Conservation (phyloP, 108 stramenopile genomes). For the Chaetoceros tenuissimus region DNA sequence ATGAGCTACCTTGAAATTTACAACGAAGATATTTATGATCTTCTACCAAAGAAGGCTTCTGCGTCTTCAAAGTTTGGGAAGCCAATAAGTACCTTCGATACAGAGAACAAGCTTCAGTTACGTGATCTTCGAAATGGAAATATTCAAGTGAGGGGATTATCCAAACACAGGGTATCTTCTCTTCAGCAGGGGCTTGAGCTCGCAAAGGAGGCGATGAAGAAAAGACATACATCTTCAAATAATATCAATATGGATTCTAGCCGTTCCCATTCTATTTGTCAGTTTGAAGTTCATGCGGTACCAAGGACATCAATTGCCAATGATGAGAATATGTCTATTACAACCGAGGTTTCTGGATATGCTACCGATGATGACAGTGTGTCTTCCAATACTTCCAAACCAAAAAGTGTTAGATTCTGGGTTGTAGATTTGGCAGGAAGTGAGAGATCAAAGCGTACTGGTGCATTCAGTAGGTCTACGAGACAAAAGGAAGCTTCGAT, state of each 20-base stretch:
- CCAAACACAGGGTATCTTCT: conserved; percentile 58
- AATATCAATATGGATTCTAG: conserved; percentile 85
- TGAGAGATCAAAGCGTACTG: conserved; percentile 86
- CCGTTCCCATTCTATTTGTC: conserved; percentile 91
- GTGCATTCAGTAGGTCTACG: conserved; percentile 34
- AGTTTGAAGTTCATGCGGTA: conserved; percentile 44
- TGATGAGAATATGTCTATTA: conserved; percentile 13
- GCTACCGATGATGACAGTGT: conserved; percentile 58
- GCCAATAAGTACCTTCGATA: conserved; percentile 5
- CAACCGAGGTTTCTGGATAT: conserved; percentile 21
- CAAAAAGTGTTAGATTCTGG: conserved; percentile 60
- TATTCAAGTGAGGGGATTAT: conserved; percentile 74
- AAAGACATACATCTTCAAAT: conserved; percentile 80
- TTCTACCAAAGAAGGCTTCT: conserved; percentile 48
- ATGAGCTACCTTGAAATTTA: conserved; percentile 96
- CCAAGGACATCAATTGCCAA: background rate
- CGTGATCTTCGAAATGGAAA: conserved; percentile 76
- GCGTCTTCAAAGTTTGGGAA: conserved; percentile 2
- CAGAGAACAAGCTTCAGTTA: conserved; percentile 60
- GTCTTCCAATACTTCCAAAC: conserved; percentile 22
- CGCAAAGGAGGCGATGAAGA: conserved; percentile 45
- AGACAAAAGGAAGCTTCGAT: conserved; percentile 90
- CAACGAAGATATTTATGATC: conserved; percentile 93
- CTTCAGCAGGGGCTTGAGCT: conserved; percentile 58
- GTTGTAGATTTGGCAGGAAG: conserved; percentile 97